A percentile compares a stretch with the other conserved stretches of the same genome.
These are phyloP conservation scores for Elsinoe arachidis DNA, from an alignment of 2,329 filamentous ascomycete species.

Conservation along the genomic window DNA sequence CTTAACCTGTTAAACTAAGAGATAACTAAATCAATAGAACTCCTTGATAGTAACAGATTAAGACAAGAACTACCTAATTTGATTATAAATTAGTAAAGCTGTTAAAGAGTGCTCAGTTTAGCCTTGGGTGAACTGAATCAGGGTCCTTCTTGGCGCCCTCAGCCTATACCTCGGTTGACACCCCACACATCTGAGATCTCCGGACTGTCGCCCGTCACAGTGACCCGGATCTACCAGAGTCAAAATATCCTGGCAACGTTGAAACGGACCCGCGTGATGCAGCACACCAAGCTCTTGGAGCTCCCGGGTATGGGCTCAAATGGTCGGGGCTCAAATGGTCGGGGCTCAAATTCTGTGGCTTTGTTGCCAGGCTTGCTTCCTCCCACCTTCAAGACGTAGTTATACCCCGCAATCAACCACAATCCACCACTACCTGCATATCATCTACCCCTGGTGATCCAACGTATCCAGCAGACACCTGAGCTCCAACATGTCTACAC, in stretches of 20 bases:
- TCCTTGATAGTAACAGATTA: too few relatives aligned
- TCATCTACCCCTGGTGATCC: too few relatives aligned
- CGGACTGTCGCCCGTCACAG: constrained; percentile 1
- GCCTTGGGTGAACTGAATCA: too few relatives aligned
- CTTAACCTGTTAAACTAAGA: too few relatives aligned
- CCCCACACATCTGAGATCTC: constrained; percentile 2
- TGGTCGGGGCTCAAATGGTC: neutral
- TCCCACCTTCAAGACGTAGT: neutral
- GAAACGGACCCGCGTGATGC: neutral
- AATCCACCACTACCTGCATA: neutral
- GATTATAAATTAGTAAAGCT: too few relatives aligned
- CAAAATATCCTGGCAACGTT: neutral
- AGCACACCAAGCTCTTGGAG: neutral
- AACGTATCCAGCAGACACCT: constrained; percentile 19
- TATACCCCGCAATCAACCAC: neutral
- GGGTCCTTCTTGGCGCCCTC: too few relatives aligned
- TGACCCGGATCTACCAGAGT: neutral
- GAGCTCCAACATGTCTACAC: constrained; percentile 51
- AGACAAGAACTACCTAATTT: too few relatives aligned
- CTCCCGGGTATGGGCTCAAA: neutral
- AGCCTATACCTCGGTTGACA: too few relatives aligned
- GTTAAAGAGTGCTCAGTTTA: too few relatives aligned
- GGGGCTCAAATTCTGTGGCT: neutral
- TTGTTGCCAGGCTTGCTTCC: neutral
- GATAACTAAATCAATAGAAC: too few relatives aligned